Evolutionary conservation across 148 eudicot species (phyloP), one percentile per base, ranked within the genome.

Genomic region (Rhododendron kiyosumense): DNA sequence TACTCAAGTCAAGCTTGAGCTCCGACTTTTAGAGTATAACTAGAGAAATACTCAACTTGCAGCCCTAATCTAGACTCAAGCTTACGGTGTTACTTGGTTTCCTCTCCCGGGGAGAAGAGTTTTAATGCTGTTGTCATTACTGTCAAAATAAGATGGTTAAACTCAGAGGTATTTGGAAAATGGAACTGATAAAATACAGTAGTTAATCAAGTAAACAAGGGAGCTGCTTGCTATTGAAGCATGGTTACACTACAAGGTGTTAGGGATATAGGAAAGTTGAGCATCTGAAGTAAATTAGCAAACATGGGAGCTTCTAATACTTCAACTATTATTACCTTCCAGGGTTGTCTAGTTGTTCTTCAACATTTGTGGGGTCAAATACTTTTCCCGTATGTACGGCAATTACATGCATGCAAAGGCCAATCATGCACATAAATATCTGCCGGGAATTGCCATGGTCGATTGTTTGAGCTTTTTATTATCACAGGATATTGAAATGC

Each of bases 401-500:
- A 78, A 41, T 78, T 78, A 45, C 81, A 78, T 12, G 45, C 79
- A 5, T 36, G 11, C 45, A 34, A 18, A 17, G 43, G 57, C 52
- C 9, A 10, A 10, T 24, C 81, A 43, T 78, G 38, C 61, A 48
- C 20, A 8, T 32, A 81, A 5, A 32, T 10, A 59, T 57, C 71
- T 81, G 49, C 59, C 3, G 32, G 45, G 15, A 54, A 57, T 30
- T 54, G 45, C 78, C 3, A 26, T 84, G 48, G 24, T 18, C 18
- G 46, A 20, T 83, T 17, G 38, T 30, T 0, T 71, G 43, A 34
- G 83, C 28, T 41, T 83, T 28, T 65, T 85, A 36, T 38, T 84
- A 43, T 88, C 80, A 87, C 98, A 97, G 99, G 99, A 97, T 89
- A 67, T 69, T 83, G 95, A 93, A 18, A 93, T 97, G 98, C 86